Conservation (phyloP, 352 stramenopile genomes). For the Thraustotheca clavata region DNA sequence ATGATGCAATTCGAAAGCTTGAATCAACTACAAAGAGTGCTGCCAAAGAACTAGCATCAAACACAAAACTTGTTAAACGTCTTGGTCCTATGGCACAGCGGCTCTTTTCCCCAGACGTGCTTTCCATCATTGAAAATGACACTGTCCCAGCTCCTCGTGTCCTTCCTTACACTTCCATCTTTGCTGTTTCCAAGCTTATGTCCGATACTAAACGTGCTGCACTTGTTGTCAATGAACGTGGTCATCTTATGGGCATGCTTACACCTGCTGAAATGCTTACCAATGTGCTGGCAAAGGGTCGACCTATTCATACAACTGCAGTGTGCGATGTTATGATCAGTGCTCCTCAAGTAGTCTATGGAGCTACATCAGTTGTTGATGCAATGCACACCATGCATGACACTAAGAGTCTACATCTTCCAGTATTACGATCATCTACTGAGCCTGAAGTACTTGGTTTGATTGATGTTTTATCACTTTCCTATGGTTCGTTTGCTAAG, state of each 20-base stretch:
- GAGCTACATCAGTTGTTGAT: constrained; percentile 63
- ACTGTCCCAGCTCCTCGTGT: constrained; percentile 62
- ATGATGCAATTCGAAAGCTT: constrained; percentile 97
- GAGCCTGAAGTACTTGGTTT: constrained; percentile 62
- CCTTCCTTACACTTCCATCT: constrained; percentile 85
- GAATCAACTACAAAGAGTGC: constrained; percentile 78
- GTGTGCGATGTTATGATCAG: constrained; percentile 90
- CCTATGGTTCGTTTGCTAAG: constrained; percentile 84
- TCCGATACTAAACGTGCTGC: constrained; percentile 90
- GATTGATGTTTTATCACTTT: constrained; percentile 82
- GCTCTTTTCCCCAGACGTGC: constrained; percentile 81
- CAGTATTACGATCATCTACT: constrained; percentile 64
- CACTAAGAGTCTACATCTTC: constrained; percentile 76
- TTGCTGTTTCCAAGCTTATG: constrained; percentile 92
- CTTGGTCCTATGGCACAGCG: constrained; percentile 82
- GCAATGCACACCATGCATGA: constrained; percentile 86
- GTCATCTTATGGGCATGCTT: constrained; percentile 93
- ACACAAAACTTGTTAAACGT: constrained; percentile 39
- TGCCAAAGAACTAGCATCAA: constrained; percentile 15
- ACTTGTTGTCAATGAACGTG: constrained; percentile 90
- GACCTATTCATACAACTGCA: constrained; percentile 86
- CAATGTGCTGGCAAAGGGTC: constrained; percentile 88
- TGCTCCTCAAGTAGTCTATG: constrained; percentile 61
- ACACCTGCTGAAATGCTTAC: constrained; percentile 97
- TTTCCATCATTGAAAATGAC: constrained; percentile 77